These are phyloP conservation scores for Plasmodium vinckei DNA, from an alignment of 169 alveolate species.

Conservation along the genomic window DNA sequence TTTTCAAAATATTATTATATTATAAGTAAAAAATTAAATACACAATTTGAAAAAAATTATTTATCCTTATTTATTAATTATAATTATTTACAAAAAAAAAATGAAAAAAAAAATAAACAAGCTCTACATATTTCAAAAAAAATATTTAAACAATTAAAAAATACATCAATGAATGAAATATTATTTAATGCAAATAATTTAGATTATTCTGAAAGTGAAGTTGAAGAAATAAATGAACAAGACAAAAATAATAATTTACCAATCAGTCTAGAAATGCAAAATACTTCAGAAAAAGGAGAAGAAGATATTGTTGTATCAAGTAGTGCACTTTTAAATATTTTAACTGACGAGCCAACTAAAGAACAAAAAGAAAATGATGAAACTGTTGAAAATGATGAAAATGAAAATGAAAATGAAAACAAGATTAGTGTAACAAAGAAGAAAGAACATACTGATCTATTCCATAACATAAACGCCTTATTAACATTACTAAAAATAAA, in stretches of 20 bases:
- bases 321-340: neutral
- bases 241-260: neutral
- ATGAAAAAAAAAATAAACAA: conserved; percentile 6
- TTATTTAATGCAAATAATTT: no score
- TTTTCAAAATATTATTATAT: conserved; percentile 24
- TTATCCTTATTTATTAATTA: conserved; percentile 13
- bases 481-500: conserved; percentile 23
- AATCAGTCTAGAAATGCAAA: neutral
- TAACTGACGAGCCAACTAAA: neutral
- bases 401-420: conserved; percentile 4
- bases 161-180: neutral
- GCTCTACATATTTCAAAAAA: conserved; percentile 6
- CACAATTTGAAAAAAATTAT: conserved; percentile 17
- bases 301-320: conserved; percentile 11
- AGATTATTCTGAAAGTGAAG: no score
- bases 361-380: neutral
- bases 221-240: conserved; percentile 7
- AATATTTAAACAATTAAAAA: conserved; percentile 14
- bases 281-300: neutral
- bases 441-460: conserved; percentile 3
- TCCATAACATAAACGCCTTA: conserved; percentile 15
- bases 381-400: conserved; percentile 9
- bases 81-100: conserved; percentile 6
- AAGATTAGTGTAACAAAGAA: neutral
- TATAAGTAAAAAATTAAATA: conserved; percentile 5